Conservation (phyloP, 2,329 filamentous ascomycete genomes). For the Thielaviopsis cerberus region DNA sequence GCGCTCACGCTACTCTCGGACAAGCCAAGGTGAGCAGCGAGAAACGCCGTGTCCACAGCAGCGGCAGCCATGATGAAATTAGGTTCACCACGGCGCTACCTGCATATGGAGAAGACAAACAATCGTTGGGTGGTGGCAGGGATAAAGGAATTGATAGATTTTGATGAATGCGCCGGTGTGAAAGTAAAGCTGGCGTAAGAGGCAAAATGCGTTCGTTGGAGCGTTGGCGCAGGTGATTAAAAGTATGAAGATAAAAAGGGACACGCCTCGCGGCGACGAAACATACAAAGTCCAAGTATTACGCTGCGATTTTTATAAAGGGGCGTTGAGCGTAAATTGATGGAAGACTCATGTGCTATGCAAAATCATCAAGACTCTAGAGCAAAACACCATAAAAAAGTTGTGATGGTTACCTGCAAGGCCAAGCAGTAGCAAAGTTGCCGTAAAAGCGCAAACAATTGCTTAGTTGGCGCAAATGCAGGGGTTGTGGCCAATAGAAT, state of each 20-base stretch:
- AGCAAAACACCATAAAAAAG: not conserved
- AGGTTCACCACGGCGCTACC: not conserved
- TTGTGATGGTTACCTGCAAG: not conserved
- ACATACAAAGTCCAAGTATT: not conserved
- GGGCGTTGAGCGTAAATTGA: not conserved
- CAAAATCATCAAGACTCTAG: not conserved
- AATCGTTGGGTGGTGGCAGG: not conserved
- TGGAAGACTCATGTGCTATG: not conserved
- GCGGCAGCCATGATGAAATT: conserved; percentile 23
- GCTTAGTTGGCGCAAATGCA: not conserved
- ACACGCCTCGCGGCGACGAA: not conserved
- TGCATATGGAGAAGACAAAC: conserved; percentile 2
- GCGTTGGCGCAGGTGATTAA: not conserved
- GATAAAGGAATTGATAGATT: not conserved
- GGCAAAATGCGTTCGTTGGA: not conserved
- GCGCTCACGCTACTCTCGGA: conserved; percentile 43
- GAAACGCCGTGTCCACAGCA: conserved; percentile 49
- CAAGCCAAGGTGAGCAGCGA: conserved; percentile 53
- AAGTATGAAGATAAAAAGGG: not conserved
- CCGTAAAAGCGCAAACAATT: conserved; percentile 4
- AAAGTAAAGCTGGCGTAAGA: not conserved
- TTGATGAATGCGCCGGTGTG: not conserved
- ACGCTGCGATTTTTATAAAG: no score
- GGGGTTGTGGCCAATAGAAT: not conserved
- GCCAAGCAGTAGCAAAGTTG: not conserved